Evolutionary conservation across 805 yeast species (phyloP).

Genomic region (Metschnikowia hibisci): DNA sequence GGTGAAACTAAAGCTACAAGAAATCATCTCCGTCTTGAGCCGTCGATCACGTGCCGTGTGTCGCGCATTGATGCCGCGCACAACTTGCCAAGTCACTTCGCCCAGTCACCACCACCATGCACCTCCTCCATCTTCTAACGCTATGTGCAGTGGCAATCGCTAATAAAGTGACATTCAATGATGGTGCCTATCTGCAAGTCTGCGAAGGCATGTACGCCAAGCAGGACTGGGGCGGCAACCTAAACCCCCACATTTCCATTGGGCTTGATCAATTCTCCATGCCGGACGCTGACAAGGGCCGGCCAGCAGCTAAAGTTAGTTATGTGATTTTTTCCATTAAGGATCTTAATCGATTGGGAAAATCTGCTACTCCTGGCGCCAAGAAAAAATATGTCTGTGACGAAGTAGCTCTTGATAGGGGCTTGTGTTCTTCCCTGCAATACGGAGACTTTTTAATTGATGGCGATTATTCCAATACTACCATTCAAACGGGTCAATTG

Average conservation of each 20-base stretch:
- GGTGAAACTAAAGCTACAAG: too few relatives aligned
- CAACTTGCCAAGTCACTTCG: background rate
- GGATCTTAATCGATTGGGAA: slow-evolving; percentile 70
- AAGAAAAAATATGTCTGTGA: slow-evolving; percentile 67
- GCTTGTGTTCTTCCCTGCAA: slow-evolving; percentile 50
- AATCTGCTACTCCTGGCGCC: slow-evolving; percentile 29
- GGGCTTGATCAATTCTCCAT: slow-evolving; percentile 26
- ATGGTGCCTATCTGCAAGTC: slow-evolving; percentile 50
- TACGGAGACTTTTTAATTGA: slow-evolving; percentile 61
- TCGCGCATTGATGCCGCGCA: background rate
- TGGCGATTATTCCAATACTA: slow-evolving; percentile 44
- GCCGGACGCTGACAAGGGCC: slow-evolving; percentile 24
- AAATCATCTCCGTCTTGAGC: too few relatives aligned
- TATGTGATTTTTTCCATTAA: slow-evolving; percentile 79
- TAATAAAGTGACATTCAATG: slow-evolving; percentile 47
- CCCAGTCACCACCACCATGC: slow-evolving; percentile 3
- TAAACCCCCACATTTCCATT: slow-evolving; percentile 48
- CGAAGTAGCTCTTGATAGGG: slow-evolving; percentile 52
- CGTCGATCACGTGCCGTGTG: background rate
- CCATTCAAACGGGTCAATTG: slow-evolving; percentile 55
- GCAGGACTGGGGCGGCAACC: slow-evolving; percentile 80
- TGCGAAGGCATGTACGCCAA: slow-evolving; percentile 91
- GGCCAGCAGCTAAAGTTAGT: slow-evolving; percentile 40
- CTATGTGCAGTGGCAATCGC: slow-evolving; percentile 22
- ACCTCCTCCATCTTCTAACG: slow-evolving; percentile 6